Evolutionary conservation across 2,329 filamentous ascomycete genomes (phyloP).

Genomic region (Fusarium mundagurra): DNA sequence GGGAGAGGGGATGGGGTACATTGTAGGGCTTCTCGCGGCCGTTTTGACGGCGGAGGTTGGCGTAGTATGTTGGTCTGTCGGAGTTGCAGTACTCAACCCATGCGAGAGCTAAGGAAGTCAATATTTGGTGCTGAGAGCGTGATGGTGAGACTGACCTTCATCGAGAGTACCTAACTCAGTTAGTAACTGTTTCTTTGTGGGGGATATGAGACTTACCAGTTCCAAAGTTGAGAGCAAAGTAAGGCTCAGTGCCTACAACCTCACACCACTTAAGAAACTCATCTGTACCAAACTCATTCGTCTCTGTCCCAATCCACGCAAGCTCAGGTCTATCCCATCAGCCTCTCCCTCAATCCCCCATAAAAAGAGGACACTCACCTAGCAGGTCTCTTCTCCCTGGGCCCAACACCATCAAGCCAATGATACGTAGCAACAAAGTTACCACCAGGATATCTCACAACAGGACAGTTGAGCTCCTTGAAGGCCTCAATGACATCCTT

Average conservation of each 20-base stretch:
- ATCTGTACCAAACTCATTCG: constrained; percentile 84
- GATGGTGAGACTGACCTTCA: constrained; percentile 41
- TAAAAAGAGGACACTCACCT: constrained; percentile 36
- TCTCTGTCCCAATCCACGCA: constrained; percentile 81
- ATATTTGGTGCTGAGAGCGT: not conserved
- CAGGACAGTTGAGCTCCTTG: constrained; percentile 77
- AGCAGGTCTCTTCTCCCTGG: constrained; percentile 71
- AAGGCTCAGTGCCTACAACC: constrained; percentile 78
- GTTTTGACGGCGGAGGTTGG: constrained; percentile 80
- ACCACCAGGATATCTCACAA: constrained; percentile 83
- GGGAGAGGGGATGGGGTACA: constrained; percentile 14
- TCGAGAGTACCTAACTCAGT: constrained; percentile 51
- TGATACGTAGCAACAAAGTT: constrained; percentile 89
- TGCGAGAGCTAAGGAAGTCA: constrained; percentile 59
- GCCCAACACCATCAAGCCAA: constrained; percentile 84
- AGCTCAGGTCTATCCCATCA: constrained; percentile 65
- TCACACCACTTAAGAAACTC: constrained; percentile 88
- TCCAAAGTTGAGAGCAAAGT: constrained; percentile 83
- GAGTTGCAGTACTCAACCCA: constrained; percentile 92
- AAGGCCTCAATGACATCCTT: constrained; percentile 81
- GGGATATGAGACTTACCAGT: constrained; percentile 61
- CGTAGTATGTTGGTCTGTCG: constrained; percentile 80
- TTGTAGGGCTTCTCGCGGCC: constrained; percentile 81
- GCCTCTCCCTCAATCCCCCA: not conserved
- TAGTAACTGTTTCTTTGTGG: not conserved